Percentiles rank a stretch among this genome's conserved stretches.
phyloP scores from a whole-genome alignment of 257 asterid genomes.

The Avicennia marina region DNA sequence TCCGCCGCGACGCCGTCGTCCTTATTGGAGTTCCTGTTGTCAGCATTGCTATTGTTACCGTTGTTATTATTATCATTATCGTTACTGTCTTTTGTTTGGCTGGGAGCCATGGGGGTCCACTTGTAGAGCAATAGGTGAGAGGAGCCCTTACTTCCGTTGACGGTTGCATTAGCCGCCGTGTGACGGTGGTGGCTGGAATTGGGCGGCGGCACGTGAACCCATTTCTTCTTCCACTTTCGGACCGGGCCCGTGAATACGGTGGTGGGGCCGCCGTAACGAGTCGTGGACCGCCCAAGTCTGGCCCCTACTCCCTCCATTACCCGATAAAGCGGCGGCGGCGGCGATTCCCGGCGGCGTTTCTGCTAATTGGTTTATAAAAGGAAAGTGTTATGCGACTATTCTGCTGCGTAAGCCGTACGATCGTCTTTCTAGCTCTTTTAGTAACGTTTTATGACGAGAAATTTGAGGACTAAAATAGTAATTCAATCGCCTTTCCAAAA shows the following conservation, averaged over 20 bases:
- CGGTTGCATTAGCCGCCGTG: slow-evolving; percentile 37
- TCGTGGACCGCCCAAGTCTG: slow-evolving; percentile 63
- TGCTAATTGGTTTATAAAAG: neutral
- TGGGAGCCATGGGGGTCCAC: slow-evolving; percentile 65
- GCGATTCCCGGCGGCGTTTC: slow-evolving; percentile 19
- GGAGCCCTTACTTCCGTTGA: slow-evolving; percentile 44
- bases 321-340: slow-evolving; percentile 14
- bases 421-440: too few species aligned
- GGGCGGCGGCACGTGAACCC: slow-evolving; percentile 39
- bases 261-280: slow-evolving; percentile 73
- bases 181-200: slow-evolving; percentile 33
- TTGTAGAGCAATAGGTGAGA: slow-evolving; percentile 69
- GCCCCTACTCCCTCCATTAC: slow-evolving; percentile 82
- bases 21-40: slow-evolving; percentile 27
- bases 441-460: too few species aligned
- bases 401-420: too few species aligned
- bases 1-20: slow-evolving; percentile 41
- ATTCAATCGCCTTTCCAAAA: too few species aligned
- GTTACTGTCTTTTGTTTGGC: slow-evolving; percentile 37
- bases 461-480: too few species aligned
- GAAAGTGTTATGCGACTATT: too few species aligned
- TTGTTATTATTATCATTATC: slow-evolving; percentile 19
- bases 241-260: slow-evolving; percentile 84
- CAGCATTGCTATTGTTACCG: slow-evolving; percentile 30
- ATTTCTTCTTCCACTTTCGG: slow-evolving; percentile 72